Base-by-base conservation (phyloP, 2,329 filamentous ascomycete genomes). In the Alternaria ethzedia region DNA sequence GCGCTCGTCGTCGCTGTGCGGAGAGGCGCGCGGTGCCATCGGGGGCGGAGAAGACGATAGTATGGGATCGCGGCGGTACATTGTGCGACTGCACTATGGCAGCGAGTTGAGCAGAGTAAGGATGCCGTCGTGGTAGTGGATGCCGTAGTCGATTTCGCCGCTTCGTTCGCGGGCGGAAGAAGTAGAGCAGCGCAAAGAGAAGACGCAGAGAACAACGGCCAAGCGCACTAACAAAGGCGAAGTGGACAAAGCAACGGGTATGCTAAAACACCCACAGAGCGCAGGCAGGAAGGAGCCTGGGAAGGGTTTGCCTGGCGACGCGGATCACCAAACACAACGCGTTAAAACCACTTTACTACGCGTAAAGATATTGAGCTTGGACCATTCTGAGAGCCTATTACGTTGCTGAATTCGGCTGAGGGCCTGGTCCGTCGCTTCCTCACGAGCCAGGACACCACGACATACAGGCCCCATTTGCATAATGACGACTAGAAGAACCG, bases 401-500 rank as follows among this genome's bases (percentile, higher is more conserved):
- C 67, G 55, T 67, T 67, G 51, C 67, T 62, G 26, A 47, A 63
- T 67, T 56, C 43, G 65, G 61, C 49, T 30, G 51, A 36, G 49
- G 21, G 45, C 50, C 44, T 32, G 23, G 25, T 21, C 32, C 17
- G 30, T 47, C 59, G 36, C 54, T 41, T 46, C 45, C 51, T 52
- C 57, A 44, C 55, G 30, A 58, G 41, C 47, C n/a, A 32, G 23
- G 50, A 61, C 15, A 30, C 46, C 41, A 55, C 60, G 36, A 55
- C 57, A 54, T 41, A 17, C 51, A 46, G 13, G 26, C 28, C 9
- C 52, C 13, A 32, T 59, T 57, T 46, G 25, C 64, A 68, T 59
- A 11, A 94, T 94, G 92, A 85, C 92, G 12, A 90, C 90, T 46
- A 86, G 89, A 80, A 86, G 91, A 74, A 90, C 88, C 73, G 83